phyloP scores from a whole-genome alignment of 192 early-diverging fungal genomes.

The Entomortierella beljakovae region DNA sequence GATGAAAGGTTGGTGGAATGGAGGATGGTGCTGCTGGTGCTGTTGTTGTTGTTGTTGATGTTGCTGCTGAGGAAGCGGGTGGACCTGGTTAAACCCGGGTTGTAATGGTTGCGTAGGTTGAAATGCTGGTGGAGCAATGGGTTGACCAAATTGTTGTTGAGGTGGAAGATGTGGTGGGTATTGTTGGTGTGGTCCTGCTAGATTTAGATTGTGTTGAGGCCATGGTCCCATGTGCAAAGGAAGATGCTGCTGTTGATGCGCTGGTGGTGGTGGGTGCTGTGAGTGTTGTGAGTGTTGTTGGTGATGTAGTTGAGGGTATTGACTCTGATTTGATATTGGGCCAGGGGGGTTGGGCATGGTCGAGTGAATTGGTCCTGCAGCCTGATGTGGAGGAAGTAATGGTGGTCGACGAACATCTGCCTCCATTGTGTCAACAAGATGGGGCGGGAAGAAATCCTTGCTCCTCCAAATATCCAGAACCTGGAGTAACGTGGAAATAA shows the following conservation, averaged over 20 bases:
- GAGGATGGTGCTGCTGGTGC: background rate
- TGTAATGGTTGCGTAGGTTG: conserved; percentile 1
- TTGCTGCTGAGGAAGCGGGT: conserved; percentile 7
- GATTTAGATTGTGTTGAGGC: background rate
- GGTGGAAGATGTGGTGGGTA: conserved; percentile 1
- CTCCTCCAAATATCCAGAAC: conserved; percentile 57
- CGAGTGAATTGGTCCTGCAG: background rate
- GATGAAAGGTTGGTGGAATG: background rate
- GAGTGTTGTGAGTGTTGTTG: background rate
- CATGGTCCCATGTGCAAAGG: background rate
- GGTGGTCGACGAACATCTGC: conserved; percentile 39
- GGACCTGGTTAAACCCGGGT: conserved; percentile 16
- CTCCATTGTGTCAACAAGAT: conserved; percentile 43
- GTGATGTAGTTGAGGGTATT: conserved; percentile 1
- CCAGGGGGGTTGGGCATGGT: background rate
- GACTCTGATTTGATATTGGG: background rate
- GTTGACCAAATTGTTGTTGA: conserved; percentile 3
- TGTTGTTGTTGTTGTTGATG: conserved; percentile 7
- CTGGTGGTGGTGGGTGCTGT: conserved; percentile 1
- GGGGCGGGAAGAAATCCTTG: conserved; percentile 42
- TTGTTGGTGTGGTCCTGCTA: conserved; percentile 5
- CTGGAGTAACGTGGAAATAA: conserved; percentile 12
- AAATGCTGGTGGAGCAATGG: background rate
- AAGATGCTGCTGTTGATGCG: background rate
- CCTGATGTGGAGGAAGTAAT: conserved; percentile 4